Base-by-base conservation (phyloP, 23 red algal species). In the Gracilariopsis chorda region DNA sequence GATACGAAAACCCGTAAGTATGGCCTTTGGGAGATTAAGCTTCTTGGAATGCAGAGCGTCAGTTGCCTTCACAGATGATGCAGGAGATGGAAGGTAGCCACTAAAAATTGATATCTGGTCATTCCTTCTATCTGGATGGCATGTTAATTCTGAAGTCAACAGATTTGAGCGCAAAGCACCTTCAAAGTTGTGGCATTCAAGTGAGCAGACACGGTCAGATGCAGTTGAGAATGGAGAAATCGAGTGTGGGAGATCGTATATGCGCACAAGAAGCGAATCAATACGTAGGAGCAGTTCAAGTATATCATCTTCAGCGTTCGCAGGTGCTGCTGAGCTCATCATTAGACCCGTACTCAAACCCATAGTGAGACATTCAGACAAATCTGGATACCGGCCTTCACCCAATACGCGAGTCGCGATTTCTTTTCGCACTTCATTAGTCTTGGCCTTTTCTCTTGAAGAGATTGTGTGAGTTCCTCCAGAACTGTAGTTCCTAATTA, bases 381-480 rank as follows among this genome's bases (percentile, higher is more conserved):
- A 17, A 29, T 43, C 44, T 10, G 85, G 85, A 77, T 46, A 78
- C 33, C 85, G 85, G 4, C 51, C 51, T 9, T 48, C 85, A 34
- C 64, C 35, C 14, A 89, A n/a, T 12, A 77, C 58, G 32, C 59
- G 44, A 25, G 42, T 4, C 21, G 69, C 43, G 33, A 56, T 62
- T 14, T 48, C 11, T 52, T 19, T 89, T 49, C 85, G 42, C 33
- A 41, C 43, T 24, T 55, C 48, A 43, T 89, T 43, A 41, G 78
- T 51, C 17, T 32, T n/a, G 47, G 65, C 40, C 27, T 52, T 46
- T 64, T 89, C 85, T 9, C 30, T 11, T 16, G 44, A 25, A 27
- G 85, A 78, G 42, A 89, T 73, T 32, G 85, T 46, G 57, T 89
- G 85, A 51, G 39, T 78, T 27, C 85, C 85, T 43, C 44, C 70